These are phyloP conservation scores for Peterozyma xylosa DNA, from an alignment of 805 yeast species.

Conservation along the genomic window DNA sequence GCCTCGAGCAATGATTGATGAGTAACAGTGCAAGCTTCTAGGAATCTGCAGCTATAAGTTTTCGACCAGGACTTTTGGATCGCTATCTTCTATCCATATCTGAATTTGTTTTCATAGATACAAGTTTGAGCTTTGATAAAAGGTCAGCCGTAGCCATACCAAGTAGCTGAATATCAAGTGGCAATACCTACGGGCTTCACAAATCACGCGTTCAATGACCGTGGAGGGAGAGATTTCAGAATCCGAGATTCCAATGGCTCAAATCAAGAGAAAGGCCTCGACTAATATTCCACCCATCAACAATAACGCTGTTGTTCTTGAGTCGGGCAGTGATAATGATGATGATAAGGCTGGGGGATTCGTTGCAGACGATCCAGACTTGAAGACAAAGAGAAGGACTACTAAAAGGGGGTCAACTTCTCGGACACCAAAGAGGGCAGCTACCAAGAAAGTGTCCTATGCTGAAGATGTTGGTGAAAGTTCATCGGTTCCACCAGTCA, in stretches of 20 bases:
- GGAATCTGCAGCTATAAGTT: no score
- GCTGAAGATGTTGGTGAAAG: conserved; percentile 4
- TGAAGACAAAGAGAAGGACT: conserved; percentile 6
- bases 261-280: background rate
- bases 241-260: background rate
- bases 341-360: conserved; percentile 30
- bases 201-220: background rate
- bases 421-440: background rate
- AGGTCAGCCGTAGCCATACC: no score
- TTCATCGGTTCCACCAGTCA: conserved; percentile 7
- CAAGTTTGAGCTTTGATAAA: no score
- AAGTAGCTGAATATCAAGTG: no score
- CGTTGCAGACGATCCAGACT: conserved; percentile 27
- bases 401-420: conserved; percentile 1
- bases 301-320: background rate
- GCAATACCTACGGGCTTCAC: background rate
- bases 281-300: background rate
- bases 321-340: background rate
- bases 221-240: background rate
- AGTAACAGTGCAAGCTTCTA: no score
- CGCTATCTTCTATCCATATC: no score
- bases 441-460: conserved; percentile 7
- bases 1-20: no score
- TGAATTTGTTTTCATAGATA: no score
- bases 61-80: no score